Evolutionary conservation across 768 basidiomycete genomes (phyloP).

Genomic region (Lentinula sp.): DNA sequence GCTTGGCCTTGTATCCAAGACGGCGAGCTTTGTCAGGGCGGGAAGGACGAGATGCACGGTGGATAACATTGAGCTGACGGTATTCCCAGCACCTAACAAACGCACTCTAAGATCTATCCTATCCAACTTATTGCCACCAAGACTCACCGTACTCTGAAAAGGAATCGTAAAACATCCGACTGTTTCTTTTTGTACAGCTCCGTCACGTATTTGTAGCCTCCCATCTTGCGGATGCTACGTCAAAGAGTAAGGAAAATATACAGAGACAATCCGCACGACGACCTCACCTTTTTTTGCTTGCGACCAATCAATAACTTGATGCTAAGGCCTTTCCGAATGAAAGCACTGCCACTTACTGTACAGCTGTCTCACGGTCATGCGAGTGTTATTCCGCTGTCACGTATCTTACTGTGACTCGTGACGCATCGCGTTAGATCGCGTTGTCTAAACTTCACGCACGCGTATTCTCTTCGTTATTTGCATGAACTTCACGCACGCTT

Average conservation of each 20-base stretch:
- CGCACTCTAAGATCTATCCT: constrained; percentile 1
- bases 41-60: constrained; percentile 96
- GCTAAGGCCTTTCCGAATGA: neutral
- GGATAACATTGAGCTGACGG: constrained; percentile 96
- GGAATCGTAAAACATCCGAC: constrained; percentile 94
- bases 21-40: constrained; percentile 99
- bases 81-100: constrained; percentile 89
- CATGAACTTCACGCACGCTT: no score
- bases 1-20: constrained; percentile 99
- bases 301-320: neutral
- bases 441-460: no score
- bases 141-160: constrained; percentile 88
- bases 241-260: neutral
- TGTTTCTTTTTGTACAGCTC: constrained; percentile 99
- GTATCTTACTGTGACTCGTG: neutral
- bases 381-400: neutral
- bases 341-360: neutral
- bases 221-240: constrained; percentile 51
- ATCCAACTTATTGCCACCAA: neutral
- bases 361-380: neutral
- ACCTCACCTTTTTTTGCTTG: neutral
- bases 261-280: neutral
- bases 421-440: no score
- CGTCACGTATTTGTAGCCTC: constrained; percentile 93
- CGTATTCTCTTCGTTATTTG: no score